Base-by-base conservation (phyloP, 805 yeast genomes). In the Metschnikowia matae region DNA sequence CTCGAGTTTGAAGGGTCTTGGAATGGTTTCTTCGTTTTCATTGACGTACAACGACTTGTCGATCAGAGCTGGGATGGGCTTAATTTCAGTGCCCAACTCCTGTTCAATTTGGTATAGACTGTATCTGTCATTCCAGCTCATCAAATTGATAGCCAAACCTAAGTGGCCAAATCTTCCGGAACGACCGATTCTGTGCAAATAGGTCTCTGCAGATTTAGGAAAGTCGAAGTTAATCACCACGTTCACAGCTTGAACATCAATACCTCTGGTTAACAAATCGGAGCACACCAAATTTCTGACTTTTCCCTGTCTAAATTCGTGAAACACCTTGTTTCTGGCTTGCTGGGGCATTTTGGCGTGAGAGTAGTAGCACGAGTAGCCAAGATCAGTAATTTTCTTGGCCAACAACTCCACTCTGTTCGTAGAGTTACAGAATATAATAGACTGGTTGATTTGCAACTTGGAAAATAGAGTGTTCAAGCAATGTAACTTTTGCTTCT, bases 161-260 rank as follows among this genome's bases (percentile, higher is more conserved):
- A 91, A 82, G 69, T 94, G 99, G 58, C 99, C 99, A 64, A 89
- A 94, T 78, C 99, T 88, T 60, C 99, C 98, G 6, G 97, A 90
- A 78, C 99, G 89, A 79, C 98, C 98, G 61, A 92, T 94, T 80
- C 98, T 87, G 75, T 94, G 99, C 61, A 94, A 80, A 68, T 94
- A 94, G 38, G 98, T 94, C 70, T 94, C 99, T 6, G 98, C 97
- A 48, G 86, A 89, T 70, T 92, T 92, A 54, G 99, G 99, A 85
- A 94, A 94, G 70, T 94, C 99, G 68, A 94, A 94, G 74, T 94
- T 94, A 63, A 94, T 88, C 45, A 94, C 99, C 43, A 94, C 98
- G 66, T 94, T 94, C 57, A 94, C 99, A 6, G 98, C 98, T 72
- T 94, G 98, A 62, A 94, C 92, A 78, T 94, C 99, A 63, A 94